Base-by-base conservation (phyloP, 495 filamentous ascomycete genomes). In the Xylaria palmicola region DNA sequence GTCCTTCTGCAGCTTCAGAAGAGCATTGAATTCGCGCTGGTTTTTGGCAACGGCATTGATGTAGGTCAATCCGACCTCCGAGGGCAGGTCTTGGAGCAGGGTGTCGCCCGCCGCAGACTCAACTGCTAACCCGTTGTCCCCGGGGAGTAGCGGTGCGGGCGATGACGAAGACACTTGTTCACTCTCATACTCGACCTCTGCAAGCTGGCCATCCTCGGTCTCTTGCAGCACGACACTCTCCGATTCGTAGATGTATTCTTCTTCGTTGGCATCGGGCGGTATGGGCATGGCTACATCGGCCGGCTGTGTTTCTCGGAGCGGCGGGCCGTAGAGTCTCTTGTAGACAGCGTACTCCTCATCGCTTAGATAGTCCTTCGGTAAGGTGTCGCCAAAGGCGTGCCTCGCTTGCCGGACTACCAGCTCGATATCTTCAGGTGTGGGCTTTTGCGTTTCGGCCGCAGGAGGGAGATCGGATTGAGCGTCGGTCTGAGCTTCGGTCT, bases 251-350 rank as follows among this genome's bases (percentile, higher is more conserved):
- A 59, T 53, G 0, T 66, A 27, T 9, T 67, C 62, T 22, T 73
- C 75, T 1, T 67, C 36, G 6, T 36, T 59, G 13, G 65, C 63
- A 0, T 71, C 68, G 1, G 68, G 64, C 6, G 66, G 56, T 54
- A 76, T 72, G 6, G 80, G 70, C 63, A 83, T 78, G 10, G 76
- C 81, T 6, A 86, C 75, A 72, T 90, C 87, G 37, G 83, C 82
- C 8, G 80, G 76, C 30, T 63, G 72, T 6, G 84, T 85, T 40
- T 82, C 82, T 50, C 78, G 78, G 63, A 81, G 70, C 24, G 82
- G 91, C 62, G 76, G 81, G 1, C 93, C 94, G 74, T 92, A 98
- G 9, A 96, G 75, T 59, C 91, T 81, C 58, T 88, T 86, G 68
- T 96, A 98, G 1, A 96, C 67, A 40, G 75, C 74, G 45, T 89